A percentile compares a stretch with the other conserved stretches of the same genome.
Conservation (phyloP, 305 asterid genomes). For the Caryopteris hybrid region DNA sequence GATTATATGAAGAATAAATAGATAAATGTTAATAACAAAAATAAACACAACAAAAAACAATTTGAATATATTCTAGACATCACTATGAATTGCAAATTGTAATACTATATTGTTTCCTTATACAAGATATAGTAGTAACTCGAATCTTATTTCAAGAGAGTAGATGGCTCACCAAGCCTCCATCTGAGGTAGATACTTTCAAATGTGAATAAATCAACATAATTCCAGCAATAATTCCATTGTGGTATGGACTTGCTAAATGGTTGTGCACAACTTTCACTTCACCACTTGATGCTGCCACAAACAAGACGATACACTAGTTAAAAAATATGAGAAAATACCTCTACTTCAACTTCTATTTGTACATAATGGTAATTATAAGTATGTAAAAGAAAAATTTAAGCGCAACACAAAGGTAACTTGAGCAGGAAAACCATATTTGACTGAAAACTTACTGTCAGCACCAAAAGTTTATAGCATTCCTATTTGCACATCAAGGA, state of each 20-base stretch:
- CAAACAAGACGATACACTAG: slow-evolving; percentile 5
- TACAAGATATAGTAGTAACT: slow-evolving; percentile 1
- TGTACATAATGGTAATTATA: background rate
- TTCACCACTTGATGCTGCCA: slow-evolving; percentile 38
- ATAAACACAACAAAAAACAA: background rate
- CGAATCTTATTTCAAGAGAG: slow-evolving; percentile 7
- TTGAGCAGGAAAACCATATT: background rate
- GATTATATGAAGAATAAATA: background rate
- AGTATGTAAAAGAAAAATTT: background rate
- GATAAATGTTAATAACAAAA: background rate
- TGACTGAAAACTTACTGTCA: background rate
- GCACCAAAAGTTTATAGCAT: background rate
- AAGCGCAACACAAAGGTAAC: background rate
- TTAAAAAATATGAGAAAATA: background rate
- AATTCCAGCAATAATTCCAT: slow-evolving; percentile 84
- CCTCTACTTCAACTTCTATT: background rate
- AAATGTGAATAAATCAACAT: slow-evolving; percentile 56
- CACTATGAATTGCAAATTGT: background rate
- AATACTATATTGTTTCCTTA: background rate
- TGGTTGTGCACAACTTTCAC: slow-evolving; percentile 61
- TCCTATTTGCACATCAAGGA: background rate
- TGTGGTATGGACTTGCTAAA: slow-evolving; percentile 89
- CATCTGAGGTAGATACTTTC: slow-evolving; percentile 36
- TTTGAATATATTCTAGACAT: background rate
- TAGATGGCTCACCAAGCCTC: slow-evolving; percentile 45